Evolutionary conservation across 768 basidiomycete species (phyloP).

Genomic region (Collybiopsis luxurians): DNA sequence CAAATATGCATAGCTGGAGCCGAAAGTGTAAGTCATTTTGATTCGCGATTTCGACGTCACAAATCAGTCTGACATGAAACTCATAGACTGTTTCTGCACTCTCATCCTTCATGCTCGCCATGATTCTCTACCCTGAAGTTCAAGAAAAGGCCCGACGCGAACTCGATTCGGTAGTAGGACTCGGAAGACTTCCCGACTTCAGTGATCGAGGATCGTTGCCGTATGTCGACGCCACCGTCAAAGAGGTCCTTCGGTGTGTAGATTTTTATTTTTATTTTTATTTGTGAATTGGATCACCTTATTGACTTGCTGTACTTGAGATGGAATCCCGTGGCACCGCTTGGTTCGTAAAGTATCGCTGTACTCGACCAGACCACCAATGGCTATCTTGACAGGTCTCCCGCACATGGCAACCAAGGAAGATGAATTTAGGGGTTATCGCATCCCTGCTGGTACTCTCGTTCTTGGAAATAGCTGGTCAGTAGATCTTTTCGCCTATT

Average conservation of each 20-base stretch:
- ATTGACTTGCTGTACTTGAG: not conserved
- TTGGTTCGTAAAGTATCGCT: constrained; percentile 21
- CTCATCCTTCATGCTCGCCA: constrained; percentile 22
- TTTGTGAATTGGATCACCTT: not conserved
- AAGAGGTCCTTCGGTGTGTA: constrained; percentile 16
- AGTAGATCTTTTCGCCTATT: not conserved
- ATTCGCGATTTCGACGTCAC: not conserved
- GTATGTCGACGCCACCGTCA: constrained; percentile 17
- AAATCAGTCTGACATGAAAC: not conserved
- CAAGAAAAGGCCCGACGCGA: constrained; percentile 25
- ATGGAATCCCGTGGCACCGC: constrained; percentile 14
- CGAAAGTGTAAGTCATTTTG: constrained; percentile 31
- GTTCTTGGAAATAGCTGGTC: constrained; percentile 43
- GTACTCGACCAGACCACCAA: not conserved
- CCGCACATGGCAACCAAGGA: constrained; percentile 38
- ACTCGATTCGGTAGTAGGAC: constrained; percentile 25
- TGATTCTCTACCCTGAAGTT: constrained; percentile 25
- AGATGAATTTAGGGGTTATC: constrained; percentile 40
- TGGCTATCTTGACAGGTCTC: constrained; percentile 18
- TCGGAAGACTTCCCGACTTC: constrained; percentile 20
- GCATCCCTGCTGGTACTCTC: constrained; percentile 44
- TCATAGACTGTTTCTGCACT: constrained; percentile 3
- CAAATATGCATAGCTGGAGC: constrained; percentile 30
- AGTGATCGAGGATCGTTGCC: constrained; percentile 18
- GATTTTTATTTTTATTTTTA: not conserved